Base-by-base conservation (phyloP, 2,329 filamentous ascomycete species). In the Amauroascus niger region DNA sequence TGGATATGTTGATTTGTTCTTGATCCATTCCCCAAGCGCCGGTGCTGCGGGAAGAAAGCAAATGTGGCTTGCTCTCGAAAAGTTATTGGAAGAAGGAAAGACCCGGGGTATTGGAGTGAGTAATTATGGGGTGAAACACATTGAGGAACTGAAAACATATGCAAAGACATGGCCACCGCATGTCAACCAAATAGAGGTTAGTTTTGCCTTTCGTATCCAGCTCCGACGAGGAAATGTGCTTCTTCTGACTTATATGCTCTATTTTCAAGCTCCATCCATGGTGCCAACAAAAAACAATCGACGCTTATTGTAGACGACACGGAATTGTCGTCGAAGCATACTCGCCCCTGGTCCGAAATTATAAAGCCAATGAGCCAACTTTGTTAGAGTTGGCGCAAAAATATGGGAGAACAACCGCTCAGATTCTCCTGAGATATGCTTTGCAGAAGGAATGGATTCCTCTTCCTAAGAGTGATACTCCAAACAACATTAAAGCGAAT, bases 361-460 rank as follows among this genome's bases (percentile, higher is more conserved):
- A 85, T 71, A 83, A 88, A 60, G 82, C 83, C 58, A 80, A 83
- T 39, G 85, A 94, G 58, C 72, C 79, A 58, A 79, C 78, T 11
- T 72, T 93, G 30, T 76, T 78, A 55, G 74, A 74, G 13, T 70
- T 94, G 54, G 80, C 83, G 0, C 74, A 83, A 62, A 90, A 88
- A 71, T 80, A 93, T 66, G 76, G 75, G 59, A 89, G 85, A 71
- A 80, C 80, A 6, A 80, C 84, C 55, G 84, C 86, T 8, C 89
- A 95, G 74, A 72, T 95, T 8, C 69, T 95, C 63, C 71, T 95
- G 48, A 78, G 88, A 58, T 95, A 88, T 78, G 86, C 85, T 60
- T 68, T 95, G 69, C 86, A 95, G 69, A 90, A 87, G 71, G 84
- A 80, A 3, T 82, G 80, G 66, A 76, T 86, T 32, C 85, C 85